Base-by-base conservation (phyloP, 495 filamentous ascomycete genomes). In the Oleoguttula mirabilis region DNA sequence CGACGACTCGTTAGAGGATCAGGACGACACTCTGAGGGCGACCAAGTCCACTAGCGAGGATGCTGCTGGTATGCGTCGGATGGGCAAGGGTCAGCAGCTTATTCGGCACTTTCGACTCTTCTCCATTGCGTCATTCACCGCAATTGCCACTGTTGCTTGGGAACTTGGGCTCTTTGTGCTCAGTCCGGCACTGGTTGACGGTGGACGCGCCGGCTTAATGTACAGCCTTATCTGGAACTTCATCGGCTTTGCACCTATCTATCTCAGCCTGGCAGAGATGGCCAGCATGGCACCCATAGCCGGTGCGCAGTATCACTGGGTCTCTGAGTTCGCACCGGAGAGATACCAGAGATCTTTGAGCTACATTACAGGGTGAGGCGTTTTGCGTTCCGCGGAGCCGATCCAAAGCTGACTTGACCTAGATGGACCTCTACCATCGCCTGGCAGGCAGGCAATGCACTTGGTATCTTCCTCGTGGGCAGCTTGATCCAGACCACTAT, bases 401-500 rank as follows among this genome's bases (percentile, higher is more conserved):
- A n/a, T n/a, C n/a, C n/a, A n/a, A n/a, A n/a, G n/a, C n/a, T n/a
- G n/a, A n/a, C n/a, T n/a, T n/a, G n/a, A 20, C 15, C 4, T 3
- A 35, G 28, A 16, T 35, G 41, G 37, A 28, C 28, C 2, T 47
- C 37, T 4, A 36, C 28, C 3, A 39, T 47, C 7, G 30, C 36
- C 3, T 41, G 36, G 44, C 44, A 47, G 19, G 22, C 44, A 4
- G 44, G 24, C 3, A 33, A 45, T 17, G 42, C 42, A 8, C 28
- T 39, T 6, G 33, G 33, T 8, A 33, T 36, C 19, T 39, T 44
- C 32, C 20, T 44, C 6, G 30, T 22, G 6, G 31, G 25, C 33
- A 32, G 36, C 17, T 55, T 66, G 54, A 59, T 70, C 16, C 55
- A 68, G 33, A 57, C 57, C 3, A 43, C 69, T 1, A 53, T 66